These are phyloP conservation scores for Boletellus sp. DNA, from an alignment of 1,284 basidiomycete genomes.

Conservation along the genomic window DNA sequence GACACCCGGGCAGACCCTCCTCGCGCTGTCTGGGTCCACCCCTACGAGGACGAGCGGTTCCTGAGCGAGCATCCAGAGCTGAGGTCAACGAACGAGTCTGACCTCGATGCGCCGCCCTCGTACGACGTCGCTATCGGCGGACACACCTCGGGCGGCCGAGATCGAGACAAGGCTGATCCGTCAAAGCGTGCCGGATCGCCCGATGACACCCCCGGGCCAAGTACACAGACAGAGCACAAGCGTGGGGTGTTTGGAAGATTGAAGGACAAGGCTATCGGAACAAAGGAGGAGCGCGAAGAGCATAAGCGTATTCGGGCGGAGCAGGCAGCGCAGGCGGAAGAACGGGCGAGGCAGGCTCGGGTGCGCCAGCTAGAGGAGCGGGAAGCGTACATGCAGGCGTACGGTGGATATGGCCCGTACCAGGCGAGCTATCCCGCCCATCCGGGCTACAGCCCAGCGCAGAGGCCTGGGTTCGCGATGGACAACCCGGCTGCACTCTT, in stretches of 20 bases:
- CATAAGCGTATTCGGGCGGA: slow-evolving; percentile 36
- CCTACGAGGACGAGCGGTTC: slow-evolving; percentile 64
- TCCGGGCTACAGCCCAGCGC: neutral
- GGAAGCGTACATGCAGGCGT: slow-evolving; percentile 34
- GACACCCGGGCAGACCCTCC: slow-evolving; percentile 63
- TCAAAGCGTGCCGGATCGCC: neutral
- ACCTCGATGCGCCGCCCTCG: slow-evolving; percentile 27
- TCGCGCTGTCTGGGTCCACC: slow-evolving; percentile 68
- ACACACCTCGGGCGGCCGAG: slow-evolving; percentile 27
- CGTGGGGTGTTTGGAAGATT: slow-evolving; percentile 55
- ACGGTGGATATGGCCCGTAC: slow-evolving; percentile 32
- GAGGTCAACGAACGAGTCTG: slow-evolving; percentile 35
- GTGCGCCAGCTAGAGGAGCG: slow-evolving; percentile 19
- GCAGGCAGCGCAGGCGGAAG: slow-evolving; percentile 30
- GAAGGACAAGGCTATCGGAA: slow-evolving; percentile 60
- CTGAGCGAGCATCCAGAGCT: slow-evolving; percentile 53
- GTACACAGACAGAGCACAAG: slow-evolving; percentile 31
- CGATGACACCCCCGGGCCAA: neutral
- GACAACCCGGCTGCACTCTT: slow-evolving; percentile 31
- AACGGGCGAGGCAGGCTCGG: slow-evolving; percentile 16
- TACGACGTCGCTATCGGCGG: slow-evolving; percentile 26
- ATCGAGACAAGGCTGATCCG: slow-evolving; percentile 4
- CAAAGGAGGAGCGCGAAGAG: slow-evolving; percentile 60
- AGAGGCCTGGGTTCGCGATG: neutral
- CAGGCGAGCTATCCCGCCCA: slow-evolving; percentile 14